Evolutionary conservation across 306 rosid genomes (phyloP).

Genomic region (Medicago truncatula): MtrunA17r5.0-ANR NC_053042.1:44077001-44077500

Average conservation of each 20-base stretch:
- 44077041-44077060: too few relatives aligned
- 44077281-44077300: too few relatives aligned
- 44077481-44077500: neutral
- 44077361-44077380: neutral
- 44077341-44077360: conserved; percentile 3
- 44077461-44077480: neutral
- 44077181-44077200: neutral
- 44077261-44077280: neutral
- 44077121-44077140: too few relatives aligned
- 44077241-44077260: neutral
- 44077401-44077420: neutral
- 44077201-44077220: conserved; percentile 3
- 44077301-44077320: neutral
- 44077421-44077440: neutral
- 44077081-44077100: too few relatives aligned
- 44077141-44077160: neutral
- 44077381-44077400: conserved; percentile 3
- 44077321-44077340: neutral
- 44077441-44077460: neutral
- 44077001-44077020: too few relatives aligned
- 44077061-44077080: too few relatives aligned
- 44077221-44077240: conserved; percentile 18
- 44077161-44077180: neutral
- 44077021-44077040: too few relatives aligned
- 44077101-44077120: too few relatives aligned